phyloP scores from a whole-genome alignment of 148 eudicot genomes.

The Camellia sinensis region DNA sequence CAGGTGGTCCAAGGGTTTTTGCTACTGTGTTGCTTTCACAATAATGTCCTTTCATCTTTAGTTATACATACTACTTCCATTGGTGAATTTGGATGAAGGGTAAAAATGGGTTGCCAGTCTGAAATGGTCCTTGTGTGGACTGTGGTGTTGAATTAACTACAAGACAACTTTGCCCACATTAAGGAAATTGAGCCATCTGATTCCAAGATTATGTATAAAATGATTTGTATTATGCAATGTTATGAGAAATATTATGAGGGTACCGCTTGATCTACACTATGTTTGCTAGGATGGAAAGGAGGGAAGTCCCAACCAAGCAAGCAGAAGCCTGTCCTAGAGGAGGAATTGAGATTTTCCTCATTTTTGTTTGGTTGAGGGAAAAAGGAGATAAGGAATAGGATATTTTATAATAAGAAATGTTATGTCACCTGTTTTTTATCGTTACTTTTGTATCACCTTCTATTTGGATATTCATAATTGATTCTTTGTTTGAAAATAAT shows the following conservation, averaged over 20 bases:
- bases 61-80: too few species aligned
- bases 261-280: background rate
- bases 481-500: too few species aligned
- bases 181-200: background rate
- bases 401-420: too few species aligned
- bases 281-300: too few species aligned
- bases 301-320: background rate
- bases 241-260: background rate
- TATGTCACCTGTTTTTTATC: too few species aligned
- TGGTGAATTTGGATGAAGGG: background rate
- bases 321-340: background rate
- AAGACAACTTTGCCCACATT: background rate
- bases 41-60: background rate
- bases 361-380: background rate
- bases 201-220: background rate
- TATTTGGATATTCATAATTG: too few species aligned
- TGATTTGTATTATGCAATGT: background rate
- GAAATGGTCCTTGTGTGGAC: background rate
- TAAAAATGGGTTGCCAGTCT: background rate
- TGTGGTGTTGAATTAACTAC: background rate
- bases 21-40: background rate
- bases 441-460: too few species aligned
- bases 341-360: background rate
- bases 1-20: conserved; percentile 1
- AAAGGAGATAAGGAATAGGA: background rate